Percentiles rank a stretch among this genome's conserved stretches.
Evolutionary conservation across 2,329 filamentous ascomycete species (phyloP).

Genomic region (Colletotrichum costaricense): DNA sequence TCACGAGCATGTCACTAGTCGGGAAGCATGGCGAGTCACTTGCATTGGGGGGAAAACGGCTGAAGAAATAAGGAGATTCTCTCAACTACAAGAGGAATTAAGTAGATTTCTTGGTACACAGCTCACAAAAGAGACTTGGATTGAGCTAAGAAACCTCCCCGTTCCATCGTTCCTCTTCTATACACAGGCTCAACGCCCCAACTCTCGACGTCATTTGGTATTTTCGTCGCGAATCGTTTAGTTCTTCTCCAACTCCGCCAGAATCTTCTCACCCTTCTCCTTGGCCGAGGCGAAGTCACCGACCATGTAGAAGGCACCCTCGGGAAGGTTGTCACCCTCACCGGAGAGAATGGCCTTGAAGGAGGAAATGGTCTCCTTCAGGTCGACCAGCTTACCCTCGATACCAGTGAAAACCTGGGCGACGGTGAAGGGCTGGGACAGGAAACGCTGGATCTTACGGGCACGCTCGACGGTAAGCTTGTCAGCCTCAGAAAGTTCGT

Average conservation of each 20-base stretch:
- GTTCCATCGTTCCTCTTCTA: conserved; percentile 66
- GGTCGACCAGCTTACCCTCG: conserved; percentile 95
- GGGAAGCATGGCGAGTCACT: not conserved
- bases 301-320: conserved; percentile 98
- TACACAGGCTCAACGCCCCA: conserved; percentile 69
- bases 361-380: conserved; percentile 97
- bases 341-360: conserved; percentile 98
- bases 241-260: conserved; percentile 84
- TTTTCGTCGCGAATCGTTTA: conserved; percentile 35
- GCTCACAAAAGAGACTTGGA: conserved; percentile 69
- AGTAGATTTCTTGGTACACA: conserved; percentile 70
- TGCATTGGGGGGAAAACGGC: not conserved
- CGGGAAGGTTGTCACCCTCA: conserved; percentile 95
- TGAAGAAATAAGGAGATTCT: conserved; percentile 36
- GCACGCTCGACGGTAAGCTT: conserved; percentile 99
- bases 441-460: conserved; percentile 99
- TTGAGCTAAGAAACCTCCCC: conserved; percentile 64
- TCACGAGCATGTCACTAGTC: not conserved
- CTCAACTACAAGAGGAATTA: conserved; percentile 57
- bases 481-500: conserved; percentile 98
- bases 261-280: conserved; percentile 99
- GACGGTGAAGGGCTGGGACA: conserved; percentile 98
- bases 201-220: conserved; percentile 34
- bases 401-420: conserved; percentile 88
- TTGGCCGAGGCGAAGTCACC: conserved; percentile 93